Base-by-base conservation (phyloP, 768 basidiomycete genomes). In the Tephrocybe rancida region DNA sequence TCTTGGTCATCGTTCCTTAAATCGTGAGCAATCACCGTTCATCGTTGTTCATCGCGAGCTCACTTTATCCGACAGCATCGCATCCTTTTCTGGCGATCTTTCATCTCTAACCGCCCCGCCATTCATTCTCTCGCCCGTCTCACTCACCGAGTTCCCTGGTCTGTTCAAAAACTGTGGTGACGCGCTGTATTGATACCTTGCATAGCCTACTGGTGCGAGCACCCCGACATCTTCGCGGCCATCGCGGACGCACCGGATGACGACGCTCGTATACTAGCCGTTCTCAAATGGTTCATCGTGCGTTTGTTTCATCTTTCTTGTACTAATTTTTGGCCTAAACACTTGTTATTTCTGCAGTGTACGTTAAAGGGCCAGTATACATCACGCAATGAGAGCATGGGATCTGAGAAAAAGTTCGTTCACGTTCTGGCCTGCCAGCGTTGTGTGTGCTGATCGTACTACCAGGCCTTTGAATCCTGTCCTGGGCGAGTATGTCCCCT, bases 351-450 rank as follows among this genome's bases (percentile, higher is more conserved):
- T 39, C n/a, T 41, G 18, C 53, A 89, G 88, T 87, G 87, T 63
- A 99, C 96, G 0, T 80, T 99, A 46, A 97, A 95, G 68, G 95
- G 93, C 13, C 95, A 97, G 65, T 95, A 95, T 68, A 98, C 91
- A 37, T 92, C 92, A 16, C 79, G 95, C 44, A 98, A 98, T 63
- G 95, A 97, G 73, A 87, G 87, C 58, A 88, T 94, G 85, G 96
- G 96, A 13, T 93, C 91, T 1, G 95, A 98, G 82, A 98, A 98
- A 80, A 98, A 98, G 91, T 92, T 57, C 44, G 84, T 74, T 1
- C 2, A 32, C 30, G 16, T 3, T 38, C 22, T 16, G 2, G 2
- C 11, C 9, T 30, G 18, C 27, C 50, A 48, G 11, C 48, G 21
- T 18, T 32, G 16, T 25, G 6, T 39, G 51, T 30, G 16, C 27